Evolutionary conservation across 176 grass and related monocot species (phyloP).

Genomic region (Zea mays): DNA sequence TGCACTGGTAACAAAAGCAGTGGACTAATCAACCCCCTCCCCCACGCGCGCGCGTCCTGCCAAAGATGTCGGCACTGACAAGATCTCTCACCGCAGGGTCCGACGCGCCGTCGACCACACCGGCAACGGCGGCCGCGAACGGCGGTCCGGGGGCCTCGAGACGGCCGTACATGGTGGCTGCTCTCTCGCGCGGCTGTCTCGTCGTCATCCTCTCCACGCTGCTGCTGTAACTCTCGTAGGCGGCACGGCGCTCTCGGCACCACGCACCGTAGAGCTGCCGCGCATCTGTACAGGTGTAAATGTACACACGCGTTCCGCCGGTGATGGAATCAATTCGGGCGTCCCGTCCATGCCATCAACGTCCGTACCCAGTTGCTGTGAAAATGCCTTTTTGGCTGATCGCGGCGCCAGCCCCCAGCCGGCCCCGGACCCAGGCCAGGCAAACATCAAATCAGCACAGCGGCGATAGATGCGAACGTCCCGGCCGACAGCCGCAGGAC

Average conservation of each 20-base stretch:
- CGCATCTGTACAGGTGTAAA: constrained; percentile 38
- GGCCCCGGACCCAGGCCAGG: not conserved
- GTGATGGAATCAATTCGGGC: constrained; percentile 41
- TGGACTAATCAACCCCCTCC: not conserved
- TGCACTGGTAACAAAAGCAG: not conserved
- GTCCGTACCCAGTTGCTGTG: not conserved
- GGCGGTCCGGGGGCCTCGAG: not conserved
- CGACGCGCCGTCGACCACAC: constrained; percentile 35
- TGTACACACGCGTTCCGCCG: constrained; percentile 31
- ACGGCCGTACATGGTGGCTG: not conserved
- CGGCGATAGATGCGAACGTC: constrained; percentile 14
- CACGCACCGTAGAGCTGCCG: not conserved
- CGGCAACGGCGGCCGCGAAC: constrained; percentile 1
- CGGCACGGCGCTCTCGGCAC: not conserved
- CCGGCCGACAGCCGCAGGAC: constrained; percentile 22
- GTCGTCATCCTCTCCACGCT: constrained; percentile 5
- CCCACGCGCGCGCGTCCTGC: not conserved
- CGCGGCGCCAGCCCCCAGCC: not conserved
- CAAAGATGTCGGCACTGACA: constrained; percentile 13
- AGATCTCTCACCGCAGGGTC: constrained; percentile 22
- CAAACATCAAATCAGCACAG: not conserved
- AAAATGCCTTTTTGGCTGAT: not conserved
- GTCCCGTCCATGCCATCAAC: not conserved
- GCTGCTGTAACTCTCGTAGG: constrained; percentile 19
- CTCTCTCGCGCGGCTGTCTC: not conserved